Evolutionary conservation across 176 grass and related monocot genomes (phyloP).

Genomic region (barley (Hordeum vulgare)): MorexV3_pseudomolecules_assembly NC_058521.1:535002408-535002907

Average conservation of each 20-base stretch:
- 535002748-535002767: slow-evolving; percentile 82
- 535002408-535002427: slow-evolving; percentile 36
- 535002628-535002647: slow-evolving; percentile 75
- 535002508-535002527: slow-evolving; percentile 57
- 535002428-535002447: slow-evolving; percentile 69
- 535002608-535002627: slow-evolving; percentile 91
- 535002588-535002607: slow-evolving; percentile 43
- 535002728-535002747: slow-evolving; percentile 72
- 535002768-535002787: slow-evolving; percentile 91
- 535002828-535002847: slow-evolving; percentile 77
- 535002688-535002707: slow-evolving; percentile 84
- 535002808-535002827: slow-evolving; percentile 75
- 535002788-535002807: slow-evolving; percentile 84
- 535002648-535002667: slow-evolving; percentile 71
- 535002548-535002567: neutral
- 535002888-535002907: slow-evolving; percentile 68
- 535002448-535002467: slow-evolving; percentile 90
- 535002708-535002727: slow-evolving; percentile 61
- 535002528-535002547: neutral
- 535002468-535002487: slow-evolving; percentile 65
- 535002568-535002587: neutral
- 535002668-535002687: slow-evolving; percentile 85
- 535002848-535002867: slow-evolving; percentile 73
- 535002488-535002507: slow-evolving; percentile 58
- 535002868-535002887: slow-evolving; percentile 80